Conservation (phyloP, 2,329 filamentous ascomycete genomes). For the Dactylonectria macrodidyma region DNA sequence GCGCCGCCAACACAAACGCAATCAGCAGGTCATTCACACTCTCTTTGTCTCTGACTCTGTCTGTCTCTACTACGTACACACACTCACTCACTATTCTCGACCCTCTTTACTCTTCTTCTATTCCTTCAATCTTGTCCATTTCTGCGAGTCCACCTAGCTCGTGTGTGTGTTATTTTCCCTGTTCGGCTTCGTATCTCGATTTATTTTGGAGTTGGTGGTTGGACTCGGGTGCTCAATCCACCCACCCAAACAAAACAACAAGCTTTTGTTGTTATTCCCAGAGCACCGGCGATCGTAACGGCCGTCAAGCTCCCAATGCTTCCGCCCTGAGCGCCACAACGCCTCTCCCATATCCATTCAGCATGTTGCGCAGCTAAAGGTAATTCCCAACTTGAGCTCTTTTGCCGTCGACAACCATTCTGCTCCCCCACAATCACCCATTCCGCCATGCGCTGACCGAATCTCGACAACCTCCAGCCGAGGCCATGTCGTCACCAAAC, state of each 20-base stretch:
- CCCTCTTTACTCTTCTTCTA: slow-evolving; percentile 11
- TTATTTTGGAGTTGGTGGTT: slow-evolving; percentile 12
- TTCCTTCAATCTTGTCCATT: slow-evolving; percentile 24
- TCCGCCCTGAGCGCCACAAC: slow-evolving; percentile 17
- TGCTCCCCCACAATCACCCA: slow-evolving; percentile 19
- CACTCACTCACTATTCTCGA: slow-evolving; percentile 16
- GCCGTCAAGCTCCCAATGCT: slow-evolving; percentile 17
- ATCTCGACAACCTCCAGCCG: slow-evolving; percentile 31
- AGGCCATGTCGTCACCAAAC: slow-evolving; percentile 48
- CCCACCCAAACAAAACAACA: slow-evolving; percentile 19
- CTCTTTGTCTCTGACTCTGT: background rate
- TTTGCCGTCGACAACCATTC: background rate
- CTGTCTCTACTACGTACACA: background rate
- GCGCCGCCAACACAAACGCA: slow-evolving; percentile 22
- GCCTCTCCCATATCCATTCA: slow-evolving; percentile 40
- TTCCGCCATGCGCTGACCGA: slow-evolving; percentile 35
- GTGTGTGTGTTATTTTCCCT: slow-evolving; percentile 12
- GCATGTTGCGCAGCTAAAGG: slow-evolving; percentile 48
- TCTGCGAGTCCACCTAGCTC: background rate
- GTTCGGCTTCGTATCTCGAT: slow-evolving; percentile 14
- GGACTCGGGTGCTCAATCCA: slow-evolving; percentile 6
- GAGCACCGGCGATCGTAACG: slow-evolving; percentile 13
- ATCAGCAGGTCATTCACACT: slow-evolving; percentile 5
- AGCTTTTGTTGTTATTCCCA: slow-evolving; percentile 22
- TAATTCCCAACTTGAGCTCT: slow-evolving; percentile 30